phyloP scores from a whole-genome alignment of 768 basidiomycete species.

The Tephrocybe sp. region DNA sequence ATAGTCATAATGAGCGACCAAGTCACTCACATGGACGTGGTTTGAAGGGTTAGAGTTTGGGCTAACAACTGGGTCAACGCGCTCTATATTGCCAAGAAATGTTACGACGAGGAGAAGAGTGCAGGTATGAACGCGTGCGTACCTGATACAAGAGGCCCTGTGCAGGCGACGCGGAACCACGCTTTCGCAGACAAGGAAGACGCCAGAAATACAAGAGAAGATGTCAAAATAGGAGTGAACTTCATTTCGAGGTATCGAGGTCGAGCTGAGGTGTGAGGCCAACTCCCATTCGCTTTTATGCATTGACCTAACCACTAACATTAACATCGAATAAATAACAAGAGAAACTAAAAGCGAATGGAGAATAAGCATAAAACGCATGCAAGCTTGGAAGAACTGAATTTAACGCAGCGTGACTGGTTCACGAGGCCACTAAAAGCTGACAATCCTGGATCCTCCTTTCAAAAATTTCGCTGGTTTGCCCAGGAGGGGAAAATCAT shows the following conservation, averaged over 20 bases:
- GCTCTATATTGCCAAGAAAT: conserved; percentile 21
- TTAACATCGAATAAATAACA: background rate
- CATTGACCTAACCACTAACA: background rate
- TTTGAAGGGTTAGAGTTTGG: conserved; percentile 34
- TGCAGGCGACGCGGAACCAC: conserved; percentile 44
- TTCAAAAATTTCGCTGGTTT: background rate
- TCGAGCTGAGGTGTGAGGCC: background rate
- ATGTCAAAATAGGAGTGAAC: conserved; percentile 8
- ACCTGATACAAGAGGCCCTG: conserved; percentile 40
- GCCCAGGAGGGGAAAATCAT: conserved; percentile 4
- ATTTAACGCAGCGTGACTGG: background rate
- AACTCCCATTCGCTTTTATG: conserved; percentile 6
- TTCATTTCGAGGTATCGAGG: conserved; percentile 10
- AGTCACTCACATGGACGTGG: conserved; percentile 39
- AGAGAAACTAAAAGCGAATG: background rate
- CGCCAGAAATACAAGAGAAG: conserved; percentile 15
- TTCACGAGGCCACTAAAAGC: conserved; percentile 1
- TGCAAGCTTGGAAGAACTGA: background rate
- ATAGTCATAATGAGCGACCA: no score
- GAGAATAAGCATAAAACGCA: background rate
- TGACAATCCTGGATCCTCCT: conserved; percentile 1
- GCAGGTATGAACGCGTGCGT: background rate
- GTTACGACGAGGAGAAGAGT: background rate
- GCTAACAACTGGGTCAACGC: conserved; percentile 39
- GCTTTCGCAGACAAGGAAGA: conserved; percentile 23